Evolutionary conservation across 2,329 filamentous ascomycete species (phyloP), one percentile per base, ranked within the genome.

Genomic region (Teratosphaeria pseudoeucalypti): DNA sequence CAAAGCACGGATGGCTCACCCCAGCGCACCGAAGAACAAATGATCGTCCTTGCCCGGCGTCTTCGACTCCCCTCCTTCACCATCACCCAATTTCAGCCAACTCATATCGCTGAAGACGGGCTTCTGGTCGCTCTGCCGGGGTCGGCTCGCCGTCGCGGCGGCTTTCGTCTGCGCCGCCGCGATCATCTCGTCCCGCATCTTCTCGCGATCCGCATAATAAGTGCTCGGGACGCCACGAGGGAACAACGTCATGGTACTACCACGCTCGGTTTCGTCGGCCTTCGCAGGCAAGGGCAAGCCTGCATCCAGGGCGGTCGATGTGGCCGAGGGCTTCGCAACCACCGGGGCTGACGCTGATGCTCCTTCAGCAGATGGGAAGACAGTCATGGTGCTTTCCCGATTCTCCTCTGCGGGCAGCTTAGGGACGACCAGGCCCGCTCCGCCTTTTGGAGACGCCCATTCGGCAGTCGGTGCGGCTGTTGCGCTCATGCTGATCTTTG

Each of bases 31-130:
- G 23, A 49, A 49, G 43, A 49, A 49, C 43, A 49, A 49, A n/a
- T 49, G 43, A 49, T 49, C 43, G 43, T 49, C 43, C 43, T 49
- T 49, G 16, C 43, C 43, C n/a, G 43, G 43, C 43, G 16, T 49
- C n/a, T 49, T 49, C n/a, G 43, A 19, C 43, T 49, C 43, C 19
- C n/a, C 19, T 10, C n/a, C 19, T 10, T 10, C 43, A 6, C n/a
- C 43, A n/a, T 49, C 43, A n/a, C 65, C 66, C 29, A 91, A 78
- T 68, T 91, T 90, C 63, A 92, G 75, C 88, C 88, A 92, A 74
- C 86, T 89, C 86, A 91, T 89, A 71, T 91, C 88, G 37, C 59
- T 64, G 49, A 64, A 63, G 55, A 56, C 55, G 2, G 65, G 54
- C 57, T 64, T 60, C 59, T 58, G 54, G 77, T 29, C 55, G 81